Conservation (phyloP, 371 early-diverging fungal species). For the Haplosporangium sp. region DNA sequence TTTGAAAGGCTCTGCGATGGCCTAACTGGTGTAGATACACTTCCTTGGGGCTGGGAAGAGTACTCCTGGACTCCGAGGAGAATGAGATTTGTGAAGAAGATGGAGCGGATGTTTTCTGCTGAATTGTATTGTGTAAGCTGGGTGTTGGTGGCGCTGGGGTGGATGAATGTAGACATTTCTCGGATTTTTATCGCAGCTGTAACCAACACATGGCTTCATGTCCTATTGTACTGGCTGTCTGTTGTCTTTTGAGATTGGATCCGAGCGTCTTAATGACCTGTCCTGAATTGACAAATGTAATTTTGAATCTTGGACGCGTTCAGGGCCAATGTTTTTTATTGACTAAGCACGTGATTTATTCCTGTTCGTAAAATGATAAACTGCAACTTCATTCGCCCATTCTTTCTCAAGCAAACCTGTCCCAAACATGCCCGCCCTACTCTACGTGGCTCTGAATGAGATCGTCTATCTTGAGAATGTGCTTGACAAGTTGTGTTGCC, state of each 20-base stretch:
- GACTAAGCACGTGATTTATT: not conserved
- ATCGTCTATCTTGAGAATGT: constrained; percentile 98
- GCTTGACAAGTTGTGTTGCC: constrained; percentile 99
- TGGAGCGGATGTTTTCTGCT: constrained; percentile 41
- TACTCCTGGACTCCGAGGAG: constrained; percentile 43
- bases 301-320: too few species aligned
- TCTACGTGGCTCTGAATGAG: constrained; percentile 68
- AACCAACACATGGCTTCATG: constrained; percentile 15
- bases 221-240: not conserved
- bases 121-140: constrained; percentile 4
- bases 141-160: constrained; percentile 4
- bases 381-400: not conserved
- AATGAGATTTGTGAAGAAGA: constrained; percentile 48
- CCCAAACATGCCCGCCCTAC: constrained; percentile 5
- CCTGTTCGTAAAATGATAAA: too few species aligned
- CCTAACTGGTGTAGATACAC: not conserved
- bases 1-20: not conserved
- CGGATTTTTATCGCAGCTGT: not conserved
- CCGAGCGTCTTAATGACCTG: not conserved
- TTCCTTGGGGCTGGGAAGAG: constrained; percentile 11
- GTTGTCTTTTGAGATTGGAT: too few species aligned
- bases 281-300: not conserved
- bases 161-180: constrained; percentile 24
- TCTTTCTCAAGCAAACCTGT: not conserved
- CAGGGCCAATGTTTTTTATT: too few species aligned